Conservation (phyloP, 345 rosid genomes). For the Eucalyptus polyanthemos region DNA sequence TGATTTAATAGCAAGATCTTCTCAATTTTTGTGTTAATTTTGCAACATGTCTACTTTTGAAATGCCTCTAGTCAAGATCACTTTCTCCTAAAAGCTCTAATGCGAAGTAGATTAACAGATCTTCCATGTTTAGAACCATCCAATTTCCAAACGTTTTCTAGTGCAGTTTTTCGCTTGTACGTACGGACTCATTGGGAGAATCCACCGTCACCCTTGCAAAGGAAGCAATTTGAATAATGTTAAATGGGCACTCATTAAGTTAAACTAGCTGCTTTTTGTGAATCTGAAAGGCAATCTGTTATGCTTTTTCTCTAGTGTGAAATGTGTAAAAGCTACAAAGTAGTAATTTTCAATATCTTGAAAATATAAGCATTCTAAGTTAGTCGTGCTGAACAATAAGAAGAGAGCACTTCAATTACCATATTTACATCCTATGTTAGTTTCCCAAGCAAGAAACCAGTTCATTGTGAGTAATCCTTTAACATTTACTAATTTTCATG, state of each 20-base stretch:
- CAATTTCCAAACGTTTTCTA: no score
- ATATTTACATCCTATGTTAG: background rate
- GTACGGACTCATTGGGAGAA: accelerated
- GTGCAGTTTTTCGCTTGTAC: accelerated
- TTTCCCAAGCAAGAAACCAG: no score
- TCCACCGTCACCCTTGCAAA: no score
- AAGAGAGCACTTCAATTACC: background rate
- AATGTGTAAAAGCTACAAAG: background rate
- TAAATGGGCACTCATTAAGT: background rate
- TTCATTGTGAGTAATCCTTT: no score
- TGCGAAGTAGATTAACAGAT: background rate
- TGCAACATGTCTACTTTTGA: no score
- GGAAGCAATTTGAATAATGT: no score
- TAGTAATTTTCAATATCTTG: no score
- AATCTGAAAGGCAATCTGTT: background rate
- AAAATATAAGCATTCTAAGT: background rate
- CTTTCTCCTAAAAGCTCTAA: background rate
- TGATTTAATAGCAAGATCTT: no score
- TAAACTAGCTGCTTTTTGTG: background rate
- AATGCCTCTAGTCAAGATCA: background rate
- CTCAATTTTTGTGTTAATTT: no score
- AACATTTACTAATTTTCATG: no score
- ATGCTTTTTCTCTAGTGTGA: background rate
- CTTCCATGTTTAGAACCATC: background rate
- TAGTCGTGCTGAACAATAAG: background rate